Conservation (phyloP, 371 early-diverging fungal genomes). For the Mucor sp. region DNA sequence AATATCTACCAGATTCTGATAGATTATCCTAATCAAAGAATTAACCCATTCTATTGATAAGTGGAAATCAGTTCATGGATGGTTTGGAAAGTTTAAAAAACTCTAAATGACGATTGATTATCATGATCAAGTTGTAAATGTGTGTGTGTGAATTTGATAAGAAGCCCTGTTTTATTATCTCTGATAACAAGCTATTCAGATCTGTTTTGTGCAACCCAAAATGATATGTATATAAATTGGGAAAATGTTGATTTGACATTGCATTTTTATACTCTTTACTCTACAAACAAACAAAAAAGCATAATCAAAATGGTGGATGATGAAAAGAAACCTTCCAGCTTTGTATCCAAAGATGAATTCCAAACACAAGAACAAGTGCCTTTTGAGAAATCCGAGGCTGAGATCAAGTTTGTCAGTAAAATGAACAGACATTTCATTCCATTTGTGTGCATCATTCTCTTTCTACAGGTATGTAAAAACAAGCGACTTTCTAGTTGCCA, state of each 20-base stretch:
- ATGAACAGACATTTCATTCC: conserved; percentile 16
- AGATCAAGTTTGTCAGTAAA: conserved; percentile 8
- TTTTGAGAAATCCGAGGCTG: conserved; percentile 4
- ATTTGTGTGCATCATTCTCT: conserved; percentile 8
- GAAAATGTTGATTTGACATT: neutral
- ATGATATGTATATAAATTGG: neutral
- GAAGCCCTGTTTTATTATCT: neutral
- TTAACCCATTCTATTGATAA: too few relatives aligned
- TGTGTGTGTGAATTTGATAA: neutral
- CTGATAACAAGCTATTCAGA: neutral
- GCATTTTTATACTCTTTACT: too few relatives aligned
- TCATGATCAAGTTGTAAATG: neutral
- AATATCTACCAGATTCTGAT: neutral
- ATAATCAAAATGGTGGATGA: neutral
- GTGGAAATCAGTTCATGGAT: too few relatives aligned
- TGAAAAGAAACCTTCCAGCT: neutral
- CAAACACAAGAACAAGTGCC: neutral
- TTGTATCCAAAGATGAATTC: neutral
- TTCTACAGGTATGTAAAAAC: conserved; percentile 11
- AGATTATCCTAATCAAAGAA: neutral
- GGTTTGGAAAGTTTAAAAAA: neutral
- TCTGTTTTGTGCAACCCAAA: neutral
- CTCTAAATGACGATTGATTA: neutral
- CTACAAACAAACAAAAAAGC: neutral
- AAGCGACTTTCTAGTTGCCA: neutral